A percentile compares a stretch with the other conserved stretches of the same genome.
Conservation (phyloP, 192 early-diverging fungal species). For the Backusella tarrabulga region DNA sequence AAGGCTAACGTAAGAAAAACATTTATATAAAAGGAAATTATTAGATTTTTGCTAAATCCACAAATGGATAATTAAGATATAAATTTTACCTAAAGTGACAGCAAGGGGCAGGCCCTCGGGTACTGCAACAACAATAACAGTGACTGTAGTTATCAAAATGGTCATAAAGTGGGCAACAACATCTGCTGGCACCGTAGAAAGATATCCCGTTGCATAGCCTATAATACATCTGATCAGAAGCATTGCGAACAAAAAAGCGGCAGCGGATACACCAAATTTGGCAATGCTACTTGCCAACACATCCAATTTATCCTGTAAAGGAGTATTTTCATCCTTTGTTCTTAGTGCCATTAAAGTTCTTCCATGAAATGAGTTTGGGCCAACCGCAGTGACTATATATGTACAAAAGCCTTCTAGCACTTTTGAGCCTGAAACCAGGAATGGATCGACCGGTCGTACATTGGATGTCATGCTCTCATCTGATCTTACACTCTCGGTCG, state of each 20-base stretch:
- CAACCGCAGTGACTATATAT: constrained; percentile 86
- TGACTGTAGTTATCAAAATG: constrained; percentile 89
- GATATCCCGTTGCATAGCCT: constrained; percentile 29
- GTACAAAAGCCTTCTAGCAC: constrained; percentile 87
- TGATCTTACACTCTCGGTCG: neutral
- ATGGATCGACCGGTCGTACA: constrained; percentile 51
- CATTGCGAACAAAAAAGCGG: constrained; percentile 81
- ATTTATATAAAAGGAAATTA: neutral
- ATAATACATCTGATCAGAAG: constrained; percentile 83
- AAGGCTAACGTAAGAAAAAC: constrained; percentile 52
- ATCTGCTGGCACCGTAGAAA: constrained; percentile 26
- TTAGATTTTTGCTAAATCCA: neutral
- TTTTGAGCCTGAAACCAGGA: constrained; percentile 91
- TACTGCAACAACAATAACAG: constrained; percentile 98
- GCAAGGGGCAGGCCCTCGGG: constrained; percentile 99
- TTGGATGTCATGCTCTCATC: neutral
- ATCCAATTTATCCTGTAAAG: constrained; percentile 90
- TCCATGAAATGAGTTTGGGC: constrained; percentile 86
- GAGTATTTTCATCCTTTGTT: constrained; percentile 82
- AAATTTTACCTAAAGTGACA: constrained; percentile 65
- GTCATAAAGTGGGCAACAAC: constrained; percentile 64
- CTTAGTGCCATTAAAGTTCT: constrained; percentile 84
- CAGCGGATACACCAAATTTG: constrained; percentile 82
- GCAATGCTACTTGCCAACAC: constrained; percentile 87
- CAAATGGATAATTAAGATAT: neutral